A percentile compares a stretch with the other conserved stretches of the same genome.
Conservation (phyloP, 2,329 filamentous ascomycete genomes). For the Nigrospora osmanthi region DNA sequence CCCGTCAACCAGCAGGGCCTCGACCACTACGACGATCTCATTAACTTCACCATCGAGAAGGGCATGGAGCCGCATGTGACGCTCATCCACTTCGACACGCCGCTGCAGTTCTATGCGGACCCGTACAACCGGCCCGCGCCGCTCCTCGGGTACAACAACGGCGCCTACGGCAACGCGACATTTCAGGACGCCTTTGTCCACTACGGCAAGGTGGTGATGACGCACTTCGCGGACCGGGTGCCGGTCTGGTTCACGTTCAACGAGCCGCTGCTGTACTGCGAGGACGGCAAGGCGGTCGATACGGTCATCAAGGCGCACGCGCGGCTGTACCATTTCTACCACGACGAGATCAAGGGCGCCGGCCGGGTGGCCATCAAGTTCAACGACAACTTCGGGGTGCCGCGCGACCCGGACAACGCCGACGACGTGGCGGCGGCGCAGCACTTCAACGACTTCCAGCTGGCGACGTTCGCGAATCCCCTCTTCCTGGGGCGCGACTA, state of each 20-base stretch:
- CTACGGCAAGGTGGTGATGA: conserved; percentile 44
- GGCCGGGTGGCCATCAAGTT: conserved; percentile 43
- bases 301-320: conserved; percentile 40
- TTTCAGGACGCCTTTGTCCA: conserved; percentile 43
- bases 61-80: conserved; percentile 41
- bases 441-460: conserved; percentile 37
- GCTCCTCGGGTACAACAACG: conserved; percentile 29
- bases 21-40: conserved; percentile 46
- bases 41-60: conserved; percentile 38
- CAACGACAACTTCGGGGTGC: conserved; percentile 42
- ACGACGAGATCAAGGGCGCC: conserved; percentile 40
- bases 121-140: conserved; percentile 17
- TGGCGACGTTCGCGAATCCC: conserved; percentile 44
- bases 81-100: conserved; percentile 41
- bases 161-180: conserved; percentile 34
- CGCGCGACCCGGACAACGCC: conserved; percentile 28
- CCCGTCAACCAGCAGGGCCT: conserved; percentile 43
- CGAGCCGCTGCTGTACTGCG: conserved; percentile 32
- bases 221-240: conserved; percentile 42
- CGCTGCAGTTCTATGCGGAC: conserved; percentile 30
- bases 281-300: conserved; percentile 15
- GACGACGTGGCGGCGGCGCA: conserved; percentile 35
- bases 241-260: conserved; percentile 47
- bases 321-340: conserved; percentile 43
- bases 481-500: conserved; percentile 44